These are phyloP conservation scores for Colletotrichum horii DNA, from an alignment of 2,329 filamentous ascomycete genomes.

Conservation along the genomic window DNA sequence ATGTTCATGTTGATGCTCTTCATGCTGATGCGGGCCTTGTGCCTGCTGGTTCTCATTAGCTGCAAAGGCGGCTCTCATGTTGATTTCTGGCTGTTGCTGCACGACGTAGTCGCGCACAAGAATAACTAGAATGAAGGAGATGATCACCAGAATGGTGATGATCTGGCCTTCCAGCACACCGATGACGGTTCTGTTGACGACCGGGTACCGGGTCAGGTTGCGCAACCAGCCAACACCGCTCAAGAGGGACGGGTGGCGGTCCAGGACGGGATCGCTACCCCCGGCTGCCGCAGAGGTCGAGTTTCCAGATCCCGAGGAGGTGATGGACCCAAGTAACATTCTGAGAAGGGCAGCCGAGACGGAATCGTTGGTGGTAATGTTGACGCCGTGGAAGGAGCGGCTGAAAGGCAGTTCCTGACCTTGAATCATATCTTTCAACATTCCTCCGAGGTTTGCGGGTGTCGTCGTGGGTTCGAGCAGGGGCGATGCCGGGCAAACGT, in stretches of 20 bases:
- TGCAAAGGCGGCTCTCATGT: constrained; percentile 71
- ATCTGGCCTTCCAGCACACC: constrained; percentile 90
- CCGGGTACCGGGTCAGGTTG: constrained; percentile 70
- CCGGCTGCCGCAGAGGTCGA: background rate
- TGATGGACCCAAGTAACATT: constrained; percentile 29
- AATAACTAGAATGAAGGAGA: constrained; percentile 96
- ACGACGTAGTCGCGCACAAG: constrained; percentile 97
- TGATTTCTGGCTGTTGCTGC: constrained; percentile 93
- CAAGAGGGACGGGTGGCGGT: constrained; percentile 50
- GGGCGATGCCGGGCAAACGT: constrained; percentile 39
- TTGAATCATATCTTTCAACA: constrained; percentile 37
- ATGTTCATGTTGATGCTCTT: background rate
- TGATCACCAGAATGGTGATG: constrained; percentile 88
- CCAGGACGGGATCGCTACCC: constrained; percentile 16
- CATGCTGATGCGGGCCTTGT: background rate
- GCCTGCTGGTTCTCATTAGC: constrained; percentile 10
- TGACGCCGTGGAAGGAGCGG: constrained; percentile 31
- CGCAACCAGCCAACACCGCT: constrained; percentile 62
- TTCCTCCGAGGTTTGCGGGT: constrained; percentile 30
- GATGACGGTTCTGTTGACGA: constrained; percentile 79
- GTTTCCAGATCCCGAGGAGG: constrained; percentile 24
- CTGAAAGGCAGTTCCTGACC: constrained; percentile 32
- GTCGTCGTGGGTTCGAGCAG: constrained; percentile 34
- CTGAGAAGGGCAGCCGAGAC: constrained; percentile 36
- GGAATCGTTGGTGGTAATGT: constrained; percentile 35